Evolutionary conservation across 257 asterid species (phyloP).

Genomic region (Nyctanthes arbortristis): DNA sequence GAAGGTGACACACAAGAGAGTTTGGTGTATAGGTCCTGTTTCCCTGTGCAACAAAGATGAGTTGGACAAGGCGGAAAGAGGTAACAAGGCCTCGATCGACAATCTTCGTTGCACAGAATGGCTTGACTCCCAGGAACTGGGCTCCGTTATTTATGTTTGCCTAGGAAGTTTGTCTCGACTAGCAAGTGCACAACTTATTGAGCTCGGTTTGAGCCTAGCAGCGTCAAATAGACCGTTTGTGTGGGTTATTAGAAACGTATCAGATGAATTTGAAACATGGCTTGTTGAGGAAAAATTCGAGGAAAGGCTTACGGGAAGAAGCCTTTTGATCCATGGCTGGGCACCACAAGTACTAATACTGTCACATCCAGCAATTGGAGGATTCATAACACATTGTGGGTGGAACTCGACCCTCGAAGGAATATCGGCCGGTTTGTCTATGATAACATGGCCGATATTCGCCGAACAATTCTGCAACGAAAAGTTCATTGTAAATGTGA

Average conservation of each 20-base stretch:
- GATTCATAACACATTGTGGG: slow-evolving; percentile 27
- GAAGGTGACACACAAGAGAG: slow-evolving; percentile 21
- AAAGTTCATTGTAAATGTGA: slow-evolving; percentile 28
- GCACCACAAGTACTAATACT: slow-evolving; percentile 30
- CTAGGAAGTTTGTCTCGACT: slow-evolving; percentile 5
- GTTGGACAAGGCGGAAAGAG: slow-evolving; percentile 37
- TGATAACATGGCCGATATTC: slow-evolving; percentile 44
- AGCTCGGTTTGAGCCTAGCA: not conserved
- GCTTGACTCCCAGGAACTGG: slow-evolving; percentile 3
- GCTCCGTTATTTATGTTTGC: slow-evolving; percentile 3
- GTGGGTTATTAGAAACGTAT: slow-evolving; percentile 15
- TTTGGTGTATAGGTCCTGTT: slow-evolving; percentile 56
- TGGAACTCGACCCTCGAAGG: slow-evolving; percentile 32
- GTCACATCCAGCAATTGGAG: slow-evolving; percentile 24
- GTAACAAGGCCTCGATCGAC: slow-evolving; percentile 12
- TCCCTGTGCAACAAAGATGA: slow-evolving; percentile 34
- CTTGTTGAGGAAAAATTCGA: slow-evolving; percentile 11
- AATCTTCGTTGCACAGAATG: not conserved
- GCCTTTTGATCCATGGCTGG: slow-evolving; percentile 29
- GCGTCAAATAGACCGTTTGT: slow-evolving; percentile 19
- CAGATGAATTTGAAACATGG: slow-evolving; percentile 16
- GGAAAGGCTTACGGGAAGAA: slow-evolving; percentile 17
- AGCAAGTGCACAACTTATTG: not conserved
- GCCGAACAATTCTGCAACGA: slow-evolving; percentile 46
- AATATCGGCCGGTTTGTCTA: slow-evolving; percentile 13